These are phyloP conservation scores for Coemansia sp. DNA, from an alignment of 192 early-diverging fungal species.

Conservation along the genomic window DNA sequence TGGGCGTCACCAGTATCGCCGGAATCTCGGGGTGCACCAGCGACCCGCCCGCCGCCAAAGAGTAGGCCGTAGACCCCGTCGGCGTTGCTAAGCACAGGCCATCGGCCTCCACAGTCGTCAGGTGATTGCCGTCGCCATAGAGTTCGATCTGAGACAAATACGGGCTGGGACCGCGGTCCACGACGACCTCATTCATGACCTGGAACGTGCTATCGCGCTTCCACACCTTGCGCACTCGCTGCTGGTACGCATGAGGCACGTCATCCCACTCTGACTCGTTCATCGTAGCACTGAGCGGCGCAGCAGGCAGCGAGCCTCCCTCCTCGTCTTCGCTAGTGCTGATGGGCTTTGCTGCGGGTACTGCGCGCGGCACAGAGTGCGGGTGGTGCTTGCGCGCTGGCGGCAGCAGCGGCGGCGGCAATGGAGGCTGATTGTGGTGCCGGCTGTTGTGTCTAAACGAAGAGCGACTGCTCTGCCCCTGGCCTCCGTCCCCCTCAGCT, in stretches of 20 bases:
- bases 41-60: constrained; percentile 90
- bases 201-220: constrained; percentile 71
- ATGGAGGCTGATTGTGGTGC: not conserved
- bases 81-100: constrained; percentile 92
- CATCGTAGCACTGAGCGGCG: not conserved
- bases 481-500: not conserved
- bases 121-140: constrained; percentile 81
- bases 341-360: not conserved
- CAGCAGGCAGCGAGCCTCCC: not conserved
- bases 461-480: not conserved
- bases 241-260: constrained; percentile 55
- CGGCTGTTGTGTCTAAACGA: not conserved
- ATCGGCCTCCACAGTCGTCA: constrained; percentile 96
- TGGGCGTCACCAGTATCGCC: constrained; percentile 90
- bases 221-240: constrained; percentile 49
- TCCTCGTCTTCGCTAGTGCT: not conserved
- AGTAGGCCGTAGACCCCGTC: constrained; percentile 89
- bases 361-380: not conserved
- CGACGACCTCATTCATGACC: constrained; percentile 92
- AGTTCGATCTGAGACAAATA: constrained; percentile 86
- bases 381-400: constrained; percentile 7
- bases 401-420: no score
- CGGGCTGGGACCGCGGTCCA: constrained; percentile 91
- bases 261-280: constrained; percentile 51
- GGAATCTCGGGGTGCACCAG: constrained; percentile 93